These are phyloP conservation scores for Alternaria triticimaculans DNA, from an alignment of 2,329 filamentous ascomycete genomes.

Conservation along the genomic window DNA sequence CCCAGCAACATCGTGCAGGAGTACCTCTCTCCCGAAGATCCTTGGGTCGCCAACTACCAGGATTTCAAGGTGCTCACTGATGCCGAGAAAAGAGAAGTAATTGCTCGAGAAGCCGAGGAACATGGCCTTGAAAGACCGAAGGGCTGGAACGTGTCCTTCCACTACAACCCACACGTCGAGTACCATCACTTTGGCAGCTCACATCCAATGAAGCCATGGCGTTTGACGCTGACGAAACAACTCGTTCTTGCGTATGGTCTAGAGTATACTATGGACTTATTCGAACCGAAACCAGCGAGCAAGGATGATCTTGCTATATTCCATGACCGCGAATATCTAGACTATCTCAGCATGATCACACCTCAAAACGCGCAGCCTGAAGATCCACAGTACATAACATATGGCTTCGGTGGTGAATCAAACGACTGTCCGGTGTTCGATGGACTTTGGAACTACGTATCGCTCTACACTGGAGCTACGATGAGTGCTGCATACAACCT, in stretches of 20 bases:
- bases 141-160: constrained; percentile 91
- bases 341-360: constrained; percentile 73
- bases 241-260: constrained; percentile 94
- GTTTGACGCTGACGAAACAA: constrained; percentile 91
- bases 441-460: constrained; percentile 93
- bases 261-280: constrained; percentile 96
- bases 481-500: constrained; percentile 91
- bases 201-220: constrained; percentile 99
- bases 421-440: constrained; percentile 96
- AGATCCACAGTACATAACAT: constrained; percentile 61
- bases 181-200: constrained; percentile 96
- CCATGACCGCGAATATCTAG: constrained; percentile 87
- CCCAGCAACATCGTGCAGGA: constrained; percentile 46
- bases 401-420: constrained; percentile 75
- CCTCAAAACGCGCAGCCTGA: constrained; percentile 54
- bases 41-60: constrained; percentile 34
- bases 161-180: constrained; percentile 94
- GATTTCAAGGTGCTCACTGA: constrained; percentile 42
- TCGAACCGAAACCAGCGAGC: constrained; percentile 81
- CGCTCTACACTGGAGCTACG: constrained; percentile 88
- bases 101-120: constrained; percentile 60
- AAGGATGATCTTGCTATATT: constrained; percentile 88
- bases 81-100: constrained; percentile 57
- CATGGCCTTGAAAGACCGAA: constrained; percentile 79
- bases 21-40: constrained; percentile 40